Evolutionary conservation across 805 yeast genomes (phyloP).

Genomic region (Myxozyma vanderwaltii): DNA sequence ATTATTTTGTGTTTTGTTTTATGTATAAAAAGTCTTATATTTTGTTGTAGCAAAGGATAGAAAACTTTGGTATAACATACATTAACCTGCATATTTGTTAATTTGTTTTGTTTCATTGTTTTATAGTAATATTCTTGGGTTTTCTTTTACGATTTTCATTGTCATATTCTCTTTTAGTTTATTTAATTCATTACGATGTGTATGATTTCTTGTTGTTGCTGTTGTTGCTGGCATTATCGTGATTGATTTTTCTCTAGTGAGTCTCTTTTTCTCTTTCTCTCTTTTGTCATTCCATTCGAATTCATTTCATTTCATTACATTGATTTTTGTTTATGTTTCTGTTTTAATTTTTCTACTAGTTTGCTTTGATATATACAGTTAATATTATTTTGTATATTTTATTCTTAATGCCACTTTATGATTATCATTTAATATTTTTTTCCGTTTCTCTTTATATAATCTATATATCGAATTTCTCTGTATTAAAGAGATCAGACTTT

Average conservation of each 20-base stretch:
- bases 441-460: not conserved
- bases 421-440: not conserved
- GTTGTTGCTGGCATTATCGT: too few species aligned
- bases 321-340: too few species aligned
- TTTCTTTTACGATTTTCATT: not conserved
- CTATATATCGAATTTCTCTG: not conserved
- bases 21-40: too few species aligned
- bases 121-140: not conserved
- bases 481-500: too few species aligned
- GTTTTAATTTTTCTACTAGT: not conserved
- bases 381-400: not conserved
- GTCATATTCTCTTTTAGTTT: not conserved
- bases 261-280: not conserved
- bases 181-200: not conserved
- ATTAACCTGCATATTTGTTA: too few species aligned
- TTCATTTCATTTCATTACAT: too few species aligned
- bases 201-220: not conserved
- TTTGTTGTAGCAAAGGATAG: too few species aligned
- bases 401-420: not conserved
- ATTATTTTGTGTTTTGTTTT: not conserved
- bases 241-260: not conserved
- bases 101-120: not conserved
- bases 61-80: too few species aligned
- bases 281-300: not conserved
- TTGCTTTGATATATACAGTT: not conserved